Evolutionary conservation across 768 basidiomycete genomes (phyloP), one percentile per base, ranked within the genome.

Genomic region (Boletus tylopilopsis): DNA sequence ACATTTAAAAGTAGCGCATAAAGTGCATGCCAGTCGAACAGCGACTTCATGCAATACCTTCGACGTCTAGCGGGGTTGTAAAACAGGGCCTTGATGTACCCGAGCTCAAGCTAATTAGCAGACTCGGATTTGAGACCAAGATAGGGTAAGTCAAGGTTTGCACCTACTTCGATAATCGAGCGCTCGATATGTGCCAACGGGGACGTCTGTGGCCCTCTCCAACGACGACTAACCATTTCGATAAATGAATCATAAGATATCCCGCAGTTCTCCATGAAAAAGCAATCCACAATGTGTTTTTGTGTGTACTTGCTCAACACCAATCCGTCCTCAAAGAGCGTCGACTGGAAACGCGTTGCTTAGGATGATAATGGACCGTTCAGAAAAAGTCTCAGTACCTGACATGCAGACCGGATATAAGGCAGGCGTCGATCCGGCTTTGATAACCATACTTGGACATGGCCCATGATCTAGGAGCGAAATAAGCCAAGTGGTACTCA

Each of bases 61-160:
- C 88, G 74, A 44, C 82, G 75, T 39, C 89, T 74, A 2, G 85
- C 73, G 8, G 82, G 83, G 57, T 90, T 91, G 44, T 71, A 75
- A 80, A 85, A 90, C 33, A 76, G 70, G 1, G 79, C 80, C 62
- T 76, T 77, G 45, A 84, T 69, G 49, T 84, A 78, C 10, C 76
- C 76, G 1, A 77, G 73, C 19, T 86, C 68, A 34, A 83, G 70
- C 87, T 90, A 59, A 37, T 42, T 34, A 34, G 21, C n/a, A 27
- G 44, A 36, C 5, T 21, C 13, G 3, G n/a, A 12, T 21, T 25
- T 45, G 37, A 47, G 48, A 30, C 5, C 29, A 40, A 30, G 22
- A 45, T 50, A 12, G 21, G 23, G 3, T 2, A 36, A 18, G 9
- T 11, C 21, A 25, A 16, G 19, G 6, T 24, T 12, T 11, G 3